phyloP scores from a whole-genome alignment of 163 green algal species.

The Prototheca cutis region DNA sequence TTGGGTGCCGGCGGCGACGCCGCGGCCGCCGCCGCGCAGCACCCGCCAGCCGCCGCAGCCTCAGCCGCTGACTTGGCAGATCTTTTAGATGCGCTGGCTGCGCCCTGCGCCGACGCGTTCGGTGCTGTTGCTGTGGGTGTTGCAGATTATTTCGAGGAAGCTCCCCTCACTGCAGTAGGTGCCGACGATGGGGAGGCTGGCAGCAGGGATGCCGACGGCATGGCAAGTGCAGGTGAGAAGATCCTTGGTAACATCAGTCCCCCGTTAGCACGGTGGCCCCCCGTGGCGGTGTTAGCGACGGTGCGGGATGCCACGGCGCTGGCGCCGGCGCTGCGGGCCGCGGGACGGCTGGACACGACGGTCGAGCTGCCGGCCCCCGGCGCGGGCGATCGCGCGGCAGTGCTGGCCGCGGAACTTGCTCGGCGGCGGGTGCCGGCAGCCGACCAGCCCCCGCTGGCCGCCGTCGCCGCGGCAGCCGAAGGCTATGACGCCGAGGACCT shows the following conservation, averaged over 20 bases:
- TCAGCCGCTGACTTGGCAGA: slow-evolving; percentile 28
- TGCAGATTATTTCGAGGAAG: too few relatives aligned
- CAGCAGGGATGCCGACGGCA: too few relatives aligned
- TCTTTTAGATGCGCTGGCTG: slow-evolving; percentile 25
- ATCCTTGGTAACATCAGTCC: too few relatives aligned
- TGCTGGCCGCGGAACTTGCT: slow-evolving; percentile 30
- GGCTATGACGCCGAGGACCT: slow-evolving; percentile 57
- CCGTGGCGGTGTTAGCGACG: slow-evolving; percentile 46
- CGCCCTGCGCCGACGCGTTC: slow-evolving; percentile 1
- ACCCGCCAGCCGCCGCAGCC: slow-evolving; percentile 4
- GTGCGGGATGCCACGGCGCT: slow-evolving; percentile 35
- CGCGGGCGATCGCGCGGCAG: slow-evolving; percentile 23
- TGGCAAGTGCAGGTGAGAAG: too few relatives aligned
- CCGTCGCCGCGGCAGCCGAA: slow-evolving; percentile 27
- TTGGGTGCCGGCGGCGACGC: slow-evolving; percentile 5
- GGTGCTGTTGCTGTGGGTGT: neutral
- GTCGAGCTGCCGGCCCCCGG: slow-evolving; percentile 25
- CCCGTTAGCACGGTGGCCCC: slow-evolving; percentile 17
- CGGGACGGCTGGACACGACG: slow-evolving; percentile 36
- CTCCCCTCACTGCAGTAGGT: too few relatives aligned
- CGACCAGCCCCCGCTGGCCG: neutral
- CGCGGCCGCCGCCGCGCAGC: slow-evolving; percentile 1
- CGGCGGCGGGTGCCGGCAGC: slow-evolving; percentile 4
- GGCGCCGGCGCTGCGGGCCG: slow-evolving; percentile 32
- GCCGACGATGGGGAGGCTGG: too few relatives aligned